Percentiles rank a stretch among this genome's conserved stretches.
These are phyloP conservation scores for Pelagophyceae sp. DNA, from an alignment of 352 stramenopile genomes.

Conservation along the genomic window DNA sequence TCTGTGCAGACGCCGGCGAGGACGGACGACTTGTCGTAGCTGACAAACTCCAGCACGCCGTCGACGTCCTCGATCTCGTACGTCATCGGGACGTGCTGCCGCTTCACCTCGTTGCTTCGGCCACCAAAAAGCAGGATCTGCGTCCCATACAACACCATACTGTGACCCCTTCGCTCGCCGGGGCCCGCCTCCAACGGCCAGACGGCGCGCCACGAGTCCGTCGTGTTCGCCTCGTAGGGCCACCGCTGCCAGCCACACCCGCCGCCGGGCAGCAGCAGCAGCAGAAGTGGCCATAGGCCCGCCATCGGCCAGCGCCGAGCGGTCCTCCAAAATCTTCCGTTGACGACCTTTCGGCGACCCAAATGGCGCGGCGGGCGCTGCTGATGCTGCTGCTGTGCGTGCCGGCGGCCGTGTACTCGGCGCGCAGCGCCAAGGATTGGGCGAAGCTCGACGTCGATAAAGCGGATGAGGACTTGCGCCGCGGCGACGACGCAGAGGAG, in stretches of 20 bases:
- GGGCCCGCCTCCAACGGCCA: conserved; percentile 47
- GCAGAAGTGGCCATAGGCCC: no score
- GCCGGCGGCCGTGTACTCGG: not conserved
- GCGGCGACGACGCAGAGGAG: conserved; percentile 1
- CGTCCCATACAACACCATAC: conserved; percentile 61
- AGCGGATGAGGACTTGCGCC: not conserved
- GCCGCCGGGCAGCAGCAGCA: not conserved
- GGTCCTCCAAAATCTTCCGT: no score
- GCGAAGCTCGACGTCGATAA: not conserved
- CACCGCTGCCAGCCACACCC: conserved; percentile 63
- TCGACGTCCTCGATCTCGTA: conserved; percentile 70
- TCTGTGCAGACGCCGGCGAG: conserved; percentile 19
- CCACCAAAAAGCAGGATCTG: conserved; percentile 77
- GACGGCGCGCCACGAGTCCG: conserved; percentile 39
- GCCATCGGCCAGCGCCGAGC: no score
- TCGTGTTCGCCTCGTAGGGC: conserved; percentile 46
- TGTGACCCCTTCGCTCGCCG: conserved; percentile 64
- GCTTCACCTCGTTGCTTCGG: conserved; percentile 70
- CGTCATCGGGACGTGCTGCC: conserved; percentile 74
- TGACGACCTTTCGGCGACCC: no score
- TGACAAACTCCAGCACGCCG: conserved; percentile 67
- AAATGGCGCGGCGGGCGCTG: not conserved
- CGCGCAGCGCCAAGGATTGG: conserved; percentile 6
- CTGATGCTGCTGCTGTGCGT: not conserved
- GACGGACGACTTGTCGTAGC: conserved; percentile 67